These are phyloP conservation scores for Neurospora intermedia DNA, from an alignment of 495 filamentous ascomycete genomes.

Conservation along the genomic window DNA sequence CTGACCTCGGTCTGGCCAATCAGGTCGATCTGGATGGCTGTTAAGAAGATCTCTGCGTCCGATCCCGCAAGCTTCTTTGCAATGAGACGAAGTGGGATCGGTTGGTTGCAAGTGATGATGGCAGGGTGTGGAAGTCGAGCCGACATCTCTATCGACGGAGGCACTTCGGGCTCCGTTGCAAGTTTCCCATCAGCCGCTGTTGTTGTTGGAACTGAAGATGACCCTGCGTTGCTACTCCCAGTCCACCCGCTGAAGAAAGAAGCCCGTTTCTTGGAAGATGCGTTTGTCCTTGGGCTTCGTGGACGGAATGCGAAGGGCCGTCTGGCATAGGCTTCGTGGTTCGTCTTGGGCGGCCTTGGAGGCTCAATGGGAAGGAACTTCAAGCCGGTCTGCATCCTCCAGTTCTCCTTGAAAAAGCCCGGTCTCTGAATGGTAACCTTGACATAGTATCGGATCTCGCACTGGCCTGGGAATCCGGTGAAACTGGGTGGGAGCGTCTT, in stretches of 20 bases:
- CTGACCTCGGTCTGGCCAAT: constrained; percentile 67
- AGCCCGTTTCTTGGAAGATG: neutral
- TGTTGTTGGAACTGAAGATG: neutral
- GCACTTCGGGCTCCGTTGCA: neutral
- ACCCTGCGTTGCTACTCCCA: neutral
- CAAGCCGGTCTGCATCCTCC: constrained; percentile 49
- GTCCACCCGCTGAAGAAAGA: neutral
- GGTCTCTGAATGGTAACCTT: constrained; percentile 83
- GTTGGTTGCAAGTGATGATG: constrained; percentile 79
- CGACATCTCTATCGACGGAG: constrained; percentile 52
- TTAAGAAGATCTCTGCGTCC: constrained; percentile 56
- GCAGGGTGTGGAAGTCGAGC: constrained; percentile 78
- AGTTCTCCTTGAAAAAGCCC: constrained; percentile 77
- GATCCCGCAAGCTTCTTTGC: constrained; percentile 60
- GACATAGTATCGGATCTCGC: constrained; percentile 85
- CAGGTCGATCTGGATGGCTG: constrained; percentile 68
- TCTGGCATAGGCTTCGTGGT: constrained; percentile 74
- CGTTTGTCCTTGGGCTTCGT: constrained; percentile 9
- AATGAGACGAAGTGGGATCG: constrained; percentile 70
- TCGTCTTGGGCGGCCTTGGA: constrained; percentile 53
- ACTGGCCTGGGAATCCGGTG: constrained; percentile 66
- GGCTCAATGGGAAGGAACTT: constrained; percentile 92
- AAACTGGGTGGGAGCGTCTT: constrained; percentile 82
- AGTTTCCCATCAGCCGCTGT: neutral
- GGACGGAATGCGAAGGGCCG: constrained; percentile 65